Evolutionary conservation across 768 basidiomycete species (phyloP).

Genomic region (Russula emetica): DNA sequence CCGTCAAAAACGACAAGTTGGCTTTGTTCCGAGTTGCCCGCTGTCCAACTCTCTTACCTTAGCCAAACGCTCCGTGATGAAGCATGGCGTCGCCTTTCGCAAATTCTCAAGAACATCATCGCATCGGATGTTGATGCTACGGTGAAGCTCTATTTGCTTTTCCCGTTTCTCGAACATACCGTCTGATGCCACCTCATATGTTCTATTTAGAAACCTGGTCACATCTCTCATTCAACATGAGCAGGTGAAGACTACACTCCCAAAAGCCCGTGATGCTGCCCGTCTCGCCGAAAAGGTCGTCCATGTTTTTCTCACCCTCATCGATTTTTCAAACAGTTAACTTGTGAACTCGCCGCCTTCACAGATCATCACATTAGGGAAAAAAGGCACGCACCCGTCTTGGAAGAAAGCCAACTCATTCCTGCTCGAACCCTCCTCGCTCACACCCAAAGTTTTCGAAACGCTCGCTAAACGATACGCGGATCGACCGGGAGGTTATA

Average conservation of each 20-base stretch:
- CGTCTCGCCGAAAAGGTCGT: slow-evolving; percentile 87
- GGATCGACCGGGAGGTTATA: slow-evolving; percentile 86
- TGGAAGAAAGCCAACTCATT: slow-evolving; percentile 71
- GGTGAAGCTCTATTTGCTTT: slow-evolving; percentile 45
- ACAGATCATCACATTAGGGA: slow-evolving; percentile 89
- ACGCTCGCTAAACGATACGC: slow-evolving; percentile 78
- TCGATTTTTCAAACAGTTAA: not conserved
- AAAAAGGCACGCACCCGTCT: slow-evolving; percentile 71
- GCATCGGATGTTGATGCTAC: slow-evolving; percentile 88
- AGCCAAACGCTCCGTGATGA: slow-evolving; percentile 48
- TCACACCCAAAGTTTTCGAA: slow-evolving; percentile 80
- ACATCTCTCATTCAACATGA: slow-evolving; percentile 93
- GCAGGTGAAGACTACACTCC: slow-evolving; percentile 90
- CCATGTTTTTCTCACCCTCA: not conserved
- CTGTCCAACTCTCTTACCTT: not conserved
- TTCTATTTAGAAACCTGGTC: slow-evolving; percentile 71
- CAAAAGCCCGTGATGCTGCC: slow-evolving; percentile 90
- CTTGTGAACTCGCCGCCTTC: too few relatives aligned
- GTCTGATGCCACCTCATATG: not conserved
- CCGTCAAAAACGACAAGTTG: not conserved
- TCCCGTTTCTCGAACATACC: not conserved
- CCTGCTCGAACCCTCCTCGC: slow-evolving; percentile 63
- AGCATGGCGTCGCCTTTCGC: slow-evolving; percentile 90
- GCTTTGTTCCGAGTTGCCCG: not conserved
- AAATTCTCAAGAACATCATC: slow-evolving; percentile 90